These are phyloP conservation scores for Sphaerulina populicola DNA, from an alignment of 2,329 filamentous ascomycete genomes.

Conservation along the genomic window DNA sequence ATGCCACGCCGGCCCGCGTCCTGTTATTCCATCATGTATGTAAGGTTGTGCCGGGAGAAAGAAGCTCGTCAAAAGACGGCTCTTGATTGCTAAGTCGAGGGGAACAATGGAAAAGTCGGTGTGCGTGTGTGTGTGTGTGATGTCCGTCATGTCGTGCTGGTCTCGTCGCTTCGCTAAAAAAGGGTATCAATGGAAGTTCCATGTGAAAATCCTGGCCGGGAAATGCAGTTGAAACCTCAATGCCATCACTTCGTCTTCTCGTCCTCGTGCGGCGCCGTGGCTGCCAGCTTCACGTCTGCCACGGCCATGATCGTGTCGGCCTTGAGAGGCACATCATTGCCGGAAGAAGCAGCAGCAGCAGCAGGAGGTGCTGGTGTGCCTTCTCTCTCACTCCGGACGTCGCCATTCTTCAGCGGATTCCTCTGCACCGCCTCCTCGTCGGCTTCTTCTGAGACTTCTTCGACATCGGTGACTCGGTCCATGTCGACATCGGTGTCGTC, in stretches of 20 bases:
- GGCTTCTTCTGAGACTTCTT: slow-evolving; percentile 65
- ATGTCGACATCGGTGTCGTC: slow-evolving; percentile 64
- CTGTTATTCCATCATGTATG: neutral
- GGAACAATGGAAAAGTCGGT: neutral
- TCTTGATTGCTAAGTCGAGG: neutral
- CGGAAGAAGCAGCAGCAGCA: slow-evolving; percentile 21
- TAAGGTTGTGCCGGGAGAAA: neutral
- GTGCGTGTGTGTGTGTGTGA: neutral
- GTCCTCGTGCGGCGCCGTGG: slow-evolving; percentile 4
- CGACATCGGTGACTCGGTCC: slow-evolving; percentile 53
- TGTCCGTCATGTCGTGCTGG: slow-evolving; percentile 8
- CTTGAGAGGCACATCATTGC: slow-evolving; percentile 12
- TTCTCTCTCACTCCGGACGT: slow-evolving; percentile 39
- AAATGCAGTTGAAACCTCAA: slow-evolving; percentile 1
- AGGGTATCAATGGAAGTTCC: slow-evolving; percentile 21
- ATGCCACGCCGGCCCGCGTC: slow-evolving; percentile 10
- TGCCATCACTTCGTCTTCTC: slow-evolving; percentile 16
- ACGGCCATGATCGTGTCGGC: slow-evolving; percentile 17
- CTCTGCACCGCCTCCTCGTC: slow-evolving; percentile 79
- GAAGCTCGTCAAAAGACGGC: neutral
- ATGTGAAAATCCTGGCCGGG: slow-evolving; percentile 9
- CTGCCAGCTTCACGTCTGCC: slow-evolving; percentile 8
- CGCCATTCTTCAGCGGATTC: slow-evolving; percentile 35
- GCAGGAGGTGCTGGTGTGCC: slow-evolving; percentile 43
- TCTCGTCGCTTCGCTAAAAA: slow-evolving; percentile 15